phyloP scores from a whole-genome alignment of 768 basidiomycete genomes.

The Austroboletus festivus region DNA sequence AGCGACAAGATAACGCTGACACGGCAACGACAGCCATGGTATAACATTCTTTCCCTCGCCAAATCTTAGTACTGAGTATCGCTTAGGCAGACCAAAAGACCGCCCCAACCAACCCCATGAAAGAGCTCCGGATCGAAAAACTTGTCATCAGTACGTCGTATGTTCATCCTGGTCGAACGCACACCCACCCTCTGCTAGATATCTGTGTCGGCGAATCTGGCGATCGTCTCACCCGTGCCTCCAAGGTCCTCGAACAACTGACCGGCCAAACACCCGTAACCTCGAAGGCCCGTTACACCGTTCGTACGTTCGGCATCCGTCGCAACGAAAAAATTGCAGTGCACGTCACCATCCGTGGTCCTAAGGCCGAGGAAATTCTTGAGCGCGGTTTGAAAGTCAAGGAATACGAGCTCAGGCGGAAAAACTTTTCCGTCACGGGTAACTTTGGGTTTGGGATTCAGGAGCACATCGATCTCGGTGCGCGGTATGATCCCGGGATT shows the following conservation, averaged over 20 bases:
- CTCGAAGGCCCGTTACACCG: constrained; percentile 99
- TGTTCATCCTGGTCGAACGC: constrained; percentile 6
- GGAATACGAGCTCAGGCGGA: constrained; percentile 97
- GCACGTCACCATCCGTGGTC: constrained; percentile 97
- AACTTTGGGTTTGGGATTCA: constrained; percentile 99
- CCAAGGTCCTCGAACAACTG: constrained; percentile 98
- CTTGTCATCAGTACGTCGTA: constrained; percentile 92
- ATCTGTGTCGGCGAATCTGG: constrained; percentile 99
- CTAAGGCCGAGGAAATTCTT: constrained; percentile 99
- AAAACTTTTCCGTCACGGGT: constrained; percentile 97
- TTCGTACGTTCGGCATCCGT: constrained; percentile 98
- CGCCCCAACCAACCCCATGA: constrained; percentile 89
- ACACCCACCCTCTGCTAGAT: constrained; percentile 59
- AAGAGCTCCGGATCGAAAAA: constrained; percentile 96
- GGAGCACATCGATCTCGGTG: constrained; percentile 99
- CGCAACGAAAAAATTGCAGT: constrained; percentile 99
- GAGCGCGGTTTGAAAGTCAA: constrained; percentile 99
- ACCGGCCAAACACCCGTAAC: constrained; percentile 99
- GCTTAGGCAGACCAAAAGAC: constrained; percentile 83
- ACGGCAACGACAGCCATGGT: constrained; percentile 29
- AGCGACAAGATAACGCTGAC: constrained; percentile 35
- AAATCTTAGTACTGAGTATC: not conserved
- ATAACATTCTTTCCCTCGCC: constrained; percentile 4
- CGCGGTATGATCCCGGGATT: constrained; percentile 96
- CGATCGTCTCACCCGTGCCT: constrained; percentile 97